A percentile compares a stretch with the other conserved stretches of the same genome.
phyloP scores from a whole-genome alignment of 257 asterid genomes.

The Solanum clarkiae region DNA sequence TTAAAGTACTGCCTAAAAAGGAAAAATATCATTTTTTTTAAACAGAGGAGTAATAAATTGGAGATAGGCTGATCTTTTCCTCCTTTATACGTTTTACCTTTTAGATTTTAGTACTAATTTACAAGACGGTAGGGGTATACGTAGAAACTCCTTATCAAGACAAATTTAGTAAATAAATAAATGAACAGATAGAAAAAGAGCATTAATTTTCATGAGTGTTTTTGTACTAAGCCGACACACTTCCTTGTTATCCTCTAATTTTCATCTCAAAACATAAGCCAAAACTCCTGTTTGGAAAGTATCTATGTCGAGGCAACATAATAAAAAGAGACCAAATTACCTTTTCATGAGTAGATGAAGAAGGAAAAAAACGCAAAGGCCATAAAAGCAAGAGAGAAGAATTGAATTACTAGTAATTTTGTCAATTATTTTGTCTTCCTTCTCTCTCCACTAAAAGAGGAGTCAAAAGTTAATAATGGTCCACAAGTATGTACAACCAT shows the following conservation, averaged over 20 bases:
- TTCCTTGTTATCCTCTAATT: slow-evolving; percentile 1
- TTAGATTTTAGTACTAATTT: background rate
- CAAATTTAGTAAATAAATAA: background rate
- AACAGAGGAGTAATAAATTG: background rate
- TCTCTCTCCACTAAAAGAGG: background rate
- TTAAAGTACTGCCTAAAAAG: too few relatives aligned
- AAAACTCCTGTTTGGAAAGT: slow-evolving; percentile 4
- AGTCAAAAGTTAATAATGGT: background rate
- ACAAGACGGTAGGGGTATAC: background rate
- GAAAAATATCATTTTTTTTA: too few relatives aligned
- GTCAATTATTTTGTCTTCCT: background rate
- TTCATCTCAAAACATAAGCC: slow-evolving; percentile 7
- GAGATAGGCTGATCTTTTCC: background rate
- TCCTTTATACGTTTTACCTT: background rate
- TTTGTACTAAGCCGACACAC: slow-evolving; percentile 12
- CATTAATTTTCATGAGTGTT: background rate
- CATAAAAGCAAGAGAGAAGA: background rate
- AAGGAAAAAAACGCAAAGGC: background rate
- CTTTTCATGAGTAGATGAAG: background rate
- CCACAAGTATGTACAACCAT: background rate
- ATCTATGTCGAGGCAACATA: background rate
- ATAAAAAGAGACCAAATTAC: background rate
- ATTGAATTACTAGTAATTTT: background rate
- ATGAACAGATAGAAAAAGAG: background rate
- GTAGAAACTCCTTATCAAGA: background rate